Conservation (phyloP, 2,329 filamentous ascomycete species). For the Apiospora hydei region DNA sequence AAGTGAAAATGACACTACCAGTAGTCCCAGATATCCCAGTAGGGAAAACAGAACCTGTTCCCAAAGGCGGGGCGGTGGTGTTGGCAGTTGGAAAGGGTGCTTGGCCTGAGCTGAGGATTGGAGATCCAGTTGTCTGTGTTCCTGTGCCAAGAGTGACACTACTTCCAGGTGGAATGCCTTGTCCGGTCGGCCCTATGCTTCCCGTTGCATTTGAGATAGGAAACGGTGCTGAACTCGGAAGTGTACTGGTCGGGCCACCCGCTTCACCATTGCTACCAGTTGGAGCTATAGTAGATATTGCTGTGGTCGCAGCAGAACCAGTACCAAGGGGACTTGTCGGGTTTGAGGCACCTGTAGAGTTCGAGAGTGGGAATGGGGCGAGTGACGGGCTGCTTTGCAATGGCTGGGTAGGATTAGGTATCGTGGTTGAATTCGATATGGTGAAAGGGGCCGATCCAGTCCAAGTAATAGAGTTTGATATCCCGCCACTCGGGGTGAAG, state of each 20-base stretch:
- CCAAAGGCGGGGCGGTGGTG: slow-evolving; percentile 24
- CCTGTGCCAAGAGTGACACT: slow-evolving; percentile 20
- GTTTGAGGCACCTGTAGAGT: background rate
- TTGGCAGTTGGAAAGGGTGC: background rate
- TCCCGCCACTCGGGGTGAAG: background rate
- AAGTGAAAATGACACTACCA: background rate
- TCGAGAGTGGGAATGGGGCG: slow-evolving; percentile 20
- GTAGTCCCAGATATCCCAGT: slow-evolving; percentile 6
- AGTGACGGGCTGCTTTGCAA: background rate
- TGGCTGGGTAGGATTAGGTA: slow-evolving; percentile 10
- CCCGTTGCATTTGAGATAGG: slow-evolving; percentile 30
- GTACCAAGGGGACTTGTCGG: slow-evolving; percentile 11
- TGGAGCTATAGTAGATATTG: background rate
- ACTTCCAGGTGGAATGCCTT: slow-evolving; percentile 27
- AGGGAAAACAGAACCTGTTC: slow-evolving; percentile 26
- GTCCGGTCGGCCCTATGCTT: slow-evolving; percentile 25
- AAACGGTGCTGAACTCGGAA: slow-evolving; percentile 20
- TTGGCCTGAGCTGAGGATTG: background rate
- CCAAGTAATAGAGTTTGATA: background rate
- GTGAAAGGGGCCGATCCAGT: slow-evolving; percentile 26
- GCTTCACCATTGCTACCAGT: slow-evolving; percentile 6
- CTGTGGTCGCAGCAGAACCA: background rate
- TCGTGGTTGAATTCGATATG: slow-evolving; percentile 28
- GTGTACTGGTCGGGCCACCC: background rate
- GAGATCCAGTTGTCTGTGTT: background rate